Conservation (phyloP, 2,329 filamentous ascomycete genomes). For the Lachnellula cervina region DNA sequence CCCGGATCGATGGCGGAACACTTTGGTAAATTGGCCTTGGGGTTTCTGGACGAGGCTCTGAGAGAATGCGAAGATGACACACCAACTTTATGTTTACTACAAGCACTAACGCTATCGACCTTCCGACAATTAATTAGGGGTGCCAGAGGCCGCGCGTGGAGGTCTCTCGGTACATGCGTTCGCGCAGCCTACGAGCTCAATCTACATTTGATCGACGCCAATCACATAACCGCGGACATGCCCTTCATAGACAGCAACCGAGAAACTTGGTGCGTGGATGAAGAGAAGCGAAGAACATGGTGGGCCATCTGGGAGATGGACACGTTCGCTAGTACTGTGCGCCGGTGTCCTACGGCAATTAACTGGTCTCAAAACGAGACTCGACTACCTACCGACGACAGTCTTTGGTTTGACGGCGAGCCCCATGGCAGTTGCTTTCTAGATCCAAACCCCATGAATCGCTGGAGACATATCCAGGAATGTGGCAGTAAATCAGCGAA, state of each 20-base stretch:
- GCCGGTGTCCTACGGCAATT: constrained; percentile 34
- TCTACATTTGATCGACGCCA: constrained; percentile 10
- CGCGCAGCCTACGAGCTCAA: constrained; percentile 16
- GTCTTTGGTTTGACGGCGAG: constrained; percentile 30
- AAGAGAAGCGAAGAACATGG: constrained; percentile 36
- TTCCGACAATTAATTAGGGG: constrained; percentile 33
- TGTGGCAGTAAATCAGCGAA: constrained; percentile 31
- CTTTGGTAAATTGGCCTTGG: no score
- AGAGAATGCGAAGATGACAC: constrained; percentile 29
- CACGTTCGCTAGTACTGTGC: constrained; percentile 36
- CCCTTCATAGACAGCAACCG: no score
- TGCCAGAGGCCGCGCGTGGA: constrained; percentile 35
- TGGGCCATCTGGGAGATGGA: constrained; percentile 41
- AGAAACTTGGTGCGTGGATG: constrained; percentile 27
- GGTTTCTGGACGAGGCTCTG: constrained; percentile 24
- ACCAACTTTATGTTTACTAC: constrained; percentile 33
- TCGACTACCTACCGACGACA: constrained; percentile 33
- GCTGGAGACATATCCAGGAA: constrained; percentile 31
- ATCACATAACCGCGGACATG: no score
- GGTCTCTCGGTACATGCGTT: constrained; percentile 29
- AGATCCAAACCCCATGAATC: constrained; percentile 22
- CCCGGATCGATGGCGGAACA: no score
- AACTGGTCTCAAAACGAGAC: constrained; percentile 34
- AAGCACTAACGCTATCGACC: constrained; percentile 32
- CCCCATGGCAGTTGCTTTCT: constrained; percentile 30